Percentiles rank a stretch among this genome's conserved stretches.
These are phyloP conservation scores for Cyclotella choctawhatcheeana DNA, from an alignment of 108 stramenopile genomes.

Conservation along the genomic window DNA sequence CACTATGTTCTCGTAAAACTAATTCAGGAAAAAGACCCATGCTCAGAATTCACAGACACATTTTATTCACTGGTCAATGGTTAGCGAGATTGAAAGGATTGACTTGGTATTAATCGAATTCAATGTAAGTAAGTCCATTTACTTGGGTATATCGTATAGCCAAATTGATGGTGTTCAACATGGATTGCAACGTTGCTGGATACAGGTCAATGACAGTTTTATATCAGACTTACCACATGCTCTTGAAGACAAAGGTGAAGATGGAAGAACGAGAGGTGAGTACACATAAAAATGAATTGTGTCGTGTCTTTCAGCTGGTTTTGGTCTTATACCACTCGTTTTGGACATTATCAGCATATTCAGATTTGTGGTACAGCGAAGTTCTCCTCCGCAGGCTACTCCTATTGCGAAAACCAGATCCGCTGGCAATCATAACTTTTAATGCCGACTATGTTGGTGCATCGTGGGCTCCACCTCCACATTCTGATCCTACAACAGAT, in stretches of 20 bases:
- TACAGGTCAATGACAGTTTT: slow-evolving; percentile 33
- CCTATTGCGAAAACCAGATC: slow-evolving; percentile 42
- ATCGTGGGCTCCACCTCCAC: slow-evolving; percentile 19
- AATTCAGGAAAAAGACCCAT: slow-evolving; percentile 17
- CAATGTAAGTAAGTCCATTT: slow-evolving; percentile 14
- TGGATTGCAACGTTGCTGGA: no score
- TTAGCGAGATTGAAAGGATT: slow-evolving; percentile 18
- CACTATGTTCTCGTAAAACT: no score
- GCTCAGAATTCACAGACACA: slow-evolving; percentile 23
- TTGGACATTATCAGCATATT: slow-evolving; percentile 2
- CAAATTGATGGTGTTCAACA: no score
- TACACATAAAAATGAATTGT: background rate
- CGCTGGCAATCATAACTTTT: slow-evolving; percentile 40
- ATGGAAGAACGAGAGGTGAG: background rate
- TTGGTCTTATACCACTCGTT: background rate
- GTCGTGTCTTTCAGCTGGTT: background rate
- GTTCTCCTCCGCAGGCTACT: slow-evolving; percentile 39
- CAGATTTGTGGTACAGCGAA: slow-evolving; percentile 27
- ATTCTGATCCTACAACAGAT: background rate
- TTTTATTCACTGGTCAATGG: slow-evolving; percentile 26
- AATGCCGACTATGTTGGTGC: slow-evolving; percentile 42
- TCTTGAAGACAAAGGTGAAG: slow-evolving; percentile 37
- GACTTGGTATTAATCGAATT: slow-evolving; percentile 48
- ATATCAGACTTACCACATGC: slow-evolving; percentile 32
- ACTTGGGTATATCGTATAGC: background rate